Base-by-base conservation (phyloP, 2,329 filamentous ascomycete genomes). In the Aspergillus proliferans region DNA sequence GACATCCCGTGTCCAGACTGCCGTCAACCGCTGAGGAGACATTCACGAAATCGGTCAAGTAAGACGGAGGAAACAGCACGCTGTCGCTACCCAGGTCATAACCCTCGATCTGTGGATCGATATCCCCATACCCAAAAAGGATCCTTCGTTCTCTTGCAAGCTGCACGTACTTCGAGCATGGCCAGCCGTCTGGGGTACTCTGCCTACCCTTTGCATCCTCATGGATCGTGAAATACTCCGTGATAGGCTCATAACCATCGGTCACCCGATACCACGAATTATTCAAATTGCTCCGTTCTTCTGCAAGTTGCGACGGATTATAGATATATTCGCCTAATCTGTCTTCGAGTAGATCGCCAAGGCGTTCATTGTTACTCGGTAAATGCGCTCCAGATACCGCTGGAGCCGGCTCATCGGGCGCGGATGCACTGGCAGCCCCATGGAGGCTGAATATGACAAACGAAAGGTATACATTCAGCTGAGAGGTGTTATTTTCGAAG, bases 151-250 rank as follows among this genome's bases (percentile, higher is more conserved):
- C 71, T 43, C 73, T 68, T 2, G 71, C 69, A 41, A 84, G 73
- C 54, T 82, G 79, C 30, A 84, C 64, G 55, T 76, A 82, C 18
- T 75, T 72, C 55, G 81, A 77, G n/a, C 76, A 78, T 0, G 83
- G 83, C 83, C 83, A 86, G 9, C 83, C 83, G 64, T 83, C 74
- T 1, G 71, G 60, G 0, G 82, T 84, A 18, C 71, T 72, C 33
- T 68, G 66, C n/a, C 49, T 54, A 15, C 71, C 69, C 3, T 65
- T 56, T 9, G 56, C 43, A 38, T 69, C 56, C 24, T 64, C 58
- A 7, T 73, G 59, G 1, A 71, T 69, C 5, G 67, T 68, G 50
- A 80, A 83, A 56, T 84, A 86, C 21, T 75, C 72, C 3, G 65
- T 54, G 18, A 76, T 69, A 1, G 81, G 79, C 34, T 70, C 68